Evolutionary conservation across 768 basidiomycete species (phyloP), one percentile per base, ranked within the genome.

Genomic region (Sutorius australiensis): DNA sequence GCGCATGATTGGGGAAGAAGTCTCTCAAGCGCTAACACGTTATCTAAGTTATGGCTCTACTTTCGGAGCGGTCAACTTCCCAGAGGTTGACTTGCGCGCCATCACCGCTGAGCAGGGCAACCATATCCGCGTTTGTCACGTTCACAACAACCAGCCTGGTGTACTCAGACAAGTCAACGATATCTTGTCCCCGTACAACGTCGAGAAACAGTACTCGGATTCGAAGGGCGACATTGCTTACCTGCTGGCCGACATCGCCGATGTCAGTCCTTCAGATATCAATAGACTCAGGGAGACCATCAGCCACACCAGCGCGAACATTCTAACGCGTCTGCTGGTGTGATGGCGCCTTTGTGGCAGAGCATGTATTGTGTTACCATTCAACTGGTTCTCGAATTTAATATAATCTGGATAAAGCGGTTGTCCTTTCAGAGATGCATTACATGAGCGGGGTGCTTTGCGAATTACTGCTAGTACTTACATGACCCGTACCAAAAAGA

Each of bases 151-250:
- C 75, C 83, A 89, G 71, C 93, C 93, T 46, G 94, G 93, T 77
- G 97, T 98, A 44, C 86, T 99, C 66, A 86, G 84, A 64, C 83
- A 86, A 65, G 90, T 99, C 78, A 99, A 99, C 80, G 89, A 95
- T 61, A 87, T 89, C 30, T 75, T 99, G 38, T 89, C 89, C 45
- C 87, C 92, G 36, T 93, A 95, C 80, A 98, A 99, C 72, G 95
- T 99, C 68, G 94, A 95, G 74, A 98, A 98, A 77, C 97, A 98
- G 73, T 98, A 87, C 73, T 94, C 95, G n/a, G 97, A 99, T 67
- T 93, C 92, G 42, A 92, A 92, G 74, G 89, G 89, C 55, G 91
- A 92, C 48, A 73, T 92, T 46, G 93, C 95, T 24, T 98, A 98
- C 72, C 80, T 99, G 57, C 88, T 99, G 84, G 95, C 95, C 12